Conservation (phyloP, 192 early-diverging fungal genomes). For the Spizellomyces punctatus region DNA sequence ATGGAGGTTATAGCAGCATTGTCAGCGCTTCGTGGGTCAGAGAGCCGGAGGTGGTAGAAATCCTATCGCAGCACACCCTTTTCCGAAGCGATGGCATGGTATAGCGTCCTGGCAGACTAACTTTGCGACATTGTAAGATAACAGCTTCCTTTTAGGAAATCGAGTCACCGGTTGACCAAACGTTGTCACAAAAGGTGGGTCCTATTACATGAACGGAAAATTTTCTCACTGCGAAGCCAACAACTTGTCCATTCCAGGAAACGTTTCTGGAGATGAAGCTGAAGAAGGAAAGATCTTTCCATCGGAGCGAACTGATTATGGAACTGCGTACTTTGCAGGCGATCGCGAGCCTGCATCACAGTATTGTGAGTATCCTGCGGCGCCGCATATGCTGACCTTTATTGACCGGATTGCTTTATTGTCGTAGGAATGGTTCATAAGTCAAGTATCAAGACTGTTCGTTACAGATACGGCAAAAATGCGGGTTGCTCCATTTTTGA, state of each 20-base stretch:
- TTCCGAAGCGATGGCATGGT: slow-evolving; percentile 29
- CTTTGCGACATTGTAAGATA: no score
- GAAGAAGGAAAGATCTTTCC: slow-evolving; percentile 77
- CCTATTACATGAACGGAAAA: not conserved
- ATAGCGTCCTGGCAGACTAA: no score
- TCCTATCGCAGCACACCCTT: slow-evolving; percentile 51
- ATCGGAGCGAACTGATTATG: slow-evolving; percentile 80
- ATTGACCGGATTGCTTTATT: no score
- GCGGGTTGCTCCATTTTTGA: slow-evolving; percentile 26
- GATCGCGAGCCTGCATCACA: slow-evolving; percentile 78
- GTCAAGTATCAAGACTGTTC: slow-evolving; percentile 41
- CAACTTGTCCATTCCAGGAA: slow-evolving; percentile 55
- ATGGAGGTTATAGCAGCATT: slow-evolving; percentile 41
- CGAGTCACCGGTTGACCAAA: not conserved
- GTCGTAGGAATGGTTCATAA: slow-evolving; percentile 67
- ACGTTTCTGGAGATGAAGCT: slow-evolving; percentile 73
- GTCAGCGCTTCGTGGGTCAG: slow-evolving; percentile 66
- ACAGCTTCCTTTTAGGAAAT: no score
- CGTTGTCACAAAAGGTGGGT: slow-evolving; percentile 25
- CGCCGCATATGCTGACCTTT: not conserved
- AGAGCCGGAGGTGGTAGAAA: slow-evolving; percentile 56
- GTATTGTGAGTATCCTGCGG: slow-evolving; percentile 63
- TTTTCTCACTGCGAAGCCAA: no score
- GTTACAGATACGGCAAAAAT: slow-evolving; percentile 20
- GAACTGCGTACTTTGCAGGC: slow-evolving; percentile 75